Base-by-base conservation (phyloP, 768 basidiomycete species). In the Trametes cubensis region DNA sequence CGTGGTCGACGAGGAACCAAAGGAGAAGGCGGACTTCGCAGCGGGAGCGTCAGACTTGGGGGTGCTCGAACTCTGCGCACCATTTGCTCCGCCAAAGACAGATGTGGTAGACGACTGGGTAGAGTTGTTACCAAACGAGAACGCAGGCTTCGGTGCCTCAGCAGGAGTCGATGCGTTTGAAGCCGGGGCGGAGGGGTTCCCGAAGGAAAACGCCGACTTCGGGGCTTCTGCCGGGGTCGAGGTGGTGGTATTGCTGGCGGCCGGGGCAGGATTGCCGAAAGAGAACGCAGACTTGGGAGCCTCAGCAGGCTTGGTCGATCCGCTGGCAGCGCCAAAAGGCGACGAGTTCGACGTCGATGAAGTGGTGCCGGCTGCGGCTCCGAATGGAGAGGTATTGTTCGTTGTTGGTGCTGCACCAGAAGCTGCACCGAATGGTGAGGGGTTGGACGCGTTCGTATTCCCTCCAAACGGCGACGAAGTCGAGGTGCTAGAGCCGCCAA, bases 161-260 rank as follows among this genome's bases (percentile, higher is more conserved):
- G 39, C 25, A n/a, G 42, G 49, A 7, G 20, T 8, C 40, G 50
- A 30, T 18, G 49, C n/a, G 15, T 17, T 47, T 6, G 26, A 38
- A 21, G 30, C 28, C 4, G 49, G 25, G 10, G 25, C 26, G 13
- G 42, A 42, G 7, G 54, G 23, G n/a, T 1, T 38, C 0, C 62
- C 66, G 39, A 67, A 67, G 10, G 61, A 40, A 52, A 66, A 68
- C 13, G 60, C 38, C 1, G 67, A 53, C 25, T 68, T 68, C 3
- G 67, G 60, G 10, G 59, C 20, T 10, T 51, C 46, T 10, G 45
- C 53, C 1, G 64, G 52, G 15, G 55, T 47, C 15, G 66, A 21
- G 0, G 55, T 25, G 2, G 56, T 18, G 0, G 55, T 34, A 3
- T 52, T 40, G 18, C 46, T 62, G 15, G 59, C 39, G 8, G 61